These are phyloP conservation scores for Fusarium concolor DNA, from an alignment of 2,329 filamentous ascomycete species.

Conservation along the genomic window DNA sequence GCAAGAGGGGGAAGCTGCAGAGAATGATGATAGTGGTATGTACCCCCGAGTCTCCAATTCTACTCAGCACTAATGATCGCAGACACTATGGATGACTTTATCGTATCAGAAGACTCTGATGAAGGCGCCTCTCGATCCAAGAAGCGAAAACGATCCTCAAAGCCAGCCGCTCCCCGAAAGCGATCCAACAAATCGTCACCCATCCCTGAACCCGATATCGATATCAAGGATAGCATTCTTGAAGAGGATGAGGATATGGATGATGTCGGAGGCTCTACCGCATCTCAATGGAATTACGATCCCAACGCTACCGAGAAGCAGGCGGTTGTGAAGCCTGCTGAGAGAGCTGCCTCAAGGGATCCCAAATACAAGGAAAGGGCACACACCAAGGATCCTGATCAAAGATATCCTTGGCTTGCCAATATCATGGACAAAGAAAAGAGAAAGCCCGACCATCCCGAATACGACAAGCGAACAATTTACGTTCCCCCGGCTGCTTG, in stretches of 20 bases:
- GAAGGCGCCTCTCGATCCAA: conserved; percentile 67
- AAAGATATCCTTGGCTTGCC: conserved; percentile 91
- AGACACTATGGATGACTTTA: conserved; percentile 86
- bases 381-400: conserved; percentile 82
- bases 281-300: conserved; percentile 82
- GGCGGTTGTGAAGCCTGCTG: conserved; percentile 51
- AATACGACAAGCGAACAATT: conserved; percentile 92
- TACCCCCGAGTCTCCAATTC: not conserved
- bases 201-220: conserved; percentile 16
- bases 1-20: conserved; percentile 73
- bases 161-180: conserved; percentile 68
- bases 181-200: conserved; percentile 66
- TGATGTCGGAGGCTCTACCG: conserved; percentile 74
- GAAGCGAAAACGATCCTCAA: conserved; percentile 79
- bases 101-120: conserved; percentile 88
- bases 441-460: conserved; percentile 80
- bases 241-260: conserved; percentile 68
- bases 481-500: conserved; percentile 86
- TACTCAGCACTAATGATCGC: conserved; percentile 7
- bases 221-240: conserved; percentile 58
- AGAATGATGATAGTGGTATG: conserved; percentile 71
- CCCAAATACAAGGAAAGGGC: conserved; percentile 72
- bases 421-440: conserved; percentile 86
- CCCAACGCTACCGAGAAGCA: conserved; percentile 58
- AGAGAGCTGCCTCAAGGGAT: conserved; percentile 44